Conservation (phyloP, 2,329 filamentous ascomycete species). For the Penicillium sp. region DNA sequence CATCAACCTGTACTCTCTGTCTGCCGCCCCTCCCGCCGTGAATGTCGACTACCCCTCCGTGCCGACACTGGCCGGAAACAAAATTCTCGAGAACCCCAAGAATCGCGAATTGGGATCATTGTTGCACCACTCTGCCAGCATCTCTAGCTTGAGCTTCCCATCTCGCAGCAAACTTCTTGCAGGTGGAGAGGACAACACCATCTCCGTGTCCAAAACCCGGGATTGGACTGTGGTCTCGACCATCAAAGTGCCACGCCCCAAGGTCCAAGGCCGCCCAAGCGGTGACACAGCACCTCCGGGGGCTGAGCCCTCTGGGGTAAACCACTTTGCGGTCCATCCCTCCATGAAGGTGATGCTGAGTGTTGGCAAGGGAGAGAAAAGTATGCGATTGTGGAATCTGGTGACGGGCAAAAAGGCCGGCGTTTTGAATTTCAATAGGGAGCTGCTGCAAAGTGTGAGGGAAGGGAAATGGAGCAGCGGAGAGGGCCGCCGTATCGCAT, state of each 20-base stretch:
- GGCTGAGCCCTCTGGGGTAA: slow-evolving; percentile 82
- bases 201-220: slow-evolving; percentile 82
- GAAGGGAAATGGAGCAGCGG: slow-evolving; percentile 78
- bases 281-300: slow-evolving; percentile 87
- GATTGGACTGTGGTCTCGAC: slow-evolving; percentile 88
- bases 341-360: slow-evolving; percentile 97
- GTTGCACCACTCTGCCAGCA: slow-evolving; percentile 80
- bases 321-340: slow-evolving; percentile 93
- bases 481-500: slow-evolving; percentile 80
- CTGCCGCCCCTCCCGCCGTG: slow-evolving; percentile 65
- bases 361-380: slow-evolving; percentile 85
- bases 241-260: slow-evolving; percentile 87
- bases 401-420: slow-evolving; percentile 96
- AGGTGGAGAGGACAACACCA: slow-evolving; percentile 87
- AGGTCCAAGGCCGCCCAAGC: slow-evolving; percentile 76
- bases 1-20: slow-evolving; percentile 92
- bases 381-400: slow-evolving; percentile 94
- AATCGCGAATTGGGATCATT: slow-evolving; percentile 88
- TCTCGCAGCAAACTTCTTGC: slow-evolving; percentile 85
- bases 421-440: slow-evolving; percentile 80
- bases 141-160: slow-evolving; percentile 81
- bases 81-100: slow-evolving; percentile 79
- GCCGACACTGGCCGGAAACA: slow-evolving; percentile 70
- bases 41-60: slow-evolving; percentile 63
- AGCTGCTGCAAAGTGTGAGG: slow-evolving; percentile 73